Conservation (phyloP, 2,329 filamentous ascomycete genomes). For the Fusarium pininemorale region DNA sequence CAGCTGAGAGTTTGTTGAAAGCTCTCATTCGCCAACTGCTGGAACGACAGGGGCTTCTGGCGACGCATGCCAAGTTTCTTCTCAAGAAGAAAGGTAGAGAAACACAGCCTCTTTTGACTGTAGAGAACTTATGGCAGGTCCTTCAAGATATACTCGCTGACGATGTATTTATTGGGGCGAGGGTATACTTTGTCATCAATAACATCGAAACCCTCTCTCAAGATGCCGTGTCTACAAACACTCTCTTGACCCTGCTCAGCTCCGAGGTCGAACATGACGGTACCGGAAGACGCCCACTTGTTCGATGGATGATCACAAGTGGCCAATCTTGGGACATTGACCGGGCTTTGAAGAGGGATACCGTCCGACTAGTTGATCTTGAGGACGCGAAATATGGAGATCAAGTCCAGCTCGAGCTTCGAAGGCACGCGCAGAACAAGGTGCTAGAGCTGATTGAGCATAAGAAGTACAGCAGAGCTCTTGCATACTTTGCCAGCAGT, state of each 20-base stretch:
- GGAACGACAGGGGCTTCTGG: slow-evolving; percentile 45
- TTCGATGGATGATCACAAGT: slow-evolving; percentile 54
- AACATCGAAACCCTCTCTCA: slow-evolving; percentile 52
- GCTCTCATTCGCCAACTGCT: slow-evolving; percentile 53
- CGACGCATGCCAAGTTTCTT: slow-evolving; percentile 49
- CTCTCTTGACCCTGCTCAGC: slow-evolving; percentile 4
- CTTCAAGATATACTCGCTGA: slow-evolving; percentile 55
- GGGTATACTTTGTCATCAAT: slow-evolving; percentile 53
- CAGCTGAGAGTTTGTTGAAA: slow-evolving; percentile 53
- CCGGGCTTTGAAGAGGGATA: not conserved
- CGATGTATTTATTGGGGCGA: slow-evolving; percentile 10
- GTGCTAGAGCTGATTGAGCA: slow-evolving; percentile 45
- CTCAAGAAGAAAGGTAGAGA: slow-evolving; percentile 39
- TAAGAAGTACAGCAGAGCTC: slow-evolving; percentile 54
- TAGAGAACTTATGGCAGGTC: slow-evolving; percentile 49
- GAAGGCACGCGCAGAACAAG: slow-evolving; percentile 47
- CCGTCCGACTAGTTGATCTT: slow-evolving; percentile 25
- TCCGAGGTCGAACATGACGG: slow-evolving; percentile 9
- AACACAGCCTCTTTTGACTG: slow-evolving; percentile 9
- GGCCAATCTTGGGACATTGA: slow-evolving; percentile 31
- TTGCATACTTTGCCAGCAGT: slow-evolving; percentile 54
- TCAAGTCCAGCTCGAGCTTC: slow-evolving; percentile 31
- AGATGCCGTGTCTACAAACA: slow-evolving; percentile 36
- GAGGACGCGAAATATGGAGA: slow-evolving; percentile 33
- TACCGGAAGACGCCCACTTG: not conserved